Evolutionary conservation across 2,329 filamentous ascomycete genomes (phyloP).

Genomic region (Ceratocystis albifundus): DNA sequence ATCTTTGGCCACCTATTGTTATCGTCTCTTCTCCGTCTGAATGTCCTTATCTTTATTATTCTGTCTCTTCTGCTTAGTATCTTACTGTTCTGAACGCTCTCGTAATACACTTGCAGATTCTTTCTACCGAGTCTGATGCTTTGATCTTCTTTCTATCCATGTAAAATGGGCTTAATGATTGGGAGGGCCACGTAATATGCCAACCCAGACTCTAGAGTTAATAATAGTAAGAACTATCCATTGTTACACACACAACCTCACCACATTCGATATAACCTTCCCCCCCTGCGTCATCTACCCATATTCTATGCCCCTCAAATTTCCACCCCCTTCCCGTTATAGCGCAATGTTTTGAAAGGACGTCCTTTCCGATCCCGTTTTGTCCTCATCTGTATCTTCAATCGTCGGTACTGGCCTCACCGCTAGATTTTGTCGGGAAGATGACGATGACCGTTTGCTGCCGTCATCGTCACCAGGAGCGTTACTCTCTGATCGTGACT

Average conservation of each 20-base stretch:
- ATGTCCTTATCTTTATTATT: neutral
- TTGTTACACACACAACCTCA: neutral
- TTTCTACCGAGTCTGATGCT: no score
- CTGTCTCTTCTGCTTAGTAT: neutral
- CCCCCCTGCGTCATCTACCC: neutral
- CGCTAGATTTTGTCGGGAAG: conserved; percentile 37
- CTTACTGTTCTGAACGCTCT: neutral
- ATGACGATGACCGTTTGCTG: conserved; percentile 27
- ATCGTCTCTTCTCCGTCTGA: neutral
- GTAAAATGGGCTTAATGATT: neutral
- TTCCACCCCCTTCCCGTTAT: neutral
- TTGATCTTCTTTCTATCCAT: neutral
- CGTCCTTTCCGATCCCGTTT: conserved; percentile 5
- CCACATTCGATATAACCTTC: neutral
- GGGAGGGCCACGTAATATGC: neutral
- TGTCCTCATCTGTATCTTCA: conserved; percentile 15
- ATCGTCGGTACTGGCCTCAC: conserved; percentile 13
- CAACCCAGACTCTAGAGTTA: neutral
- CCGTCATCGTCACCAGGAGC: conserved; percentile 28
- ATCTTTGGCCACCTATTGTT: neutral
- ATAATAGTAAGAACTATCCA: neutral
- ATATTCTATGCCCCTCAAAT: neutral
- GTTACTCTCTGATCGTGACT: neutral
- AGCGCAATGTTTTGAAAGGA: conserved; percentile 23
- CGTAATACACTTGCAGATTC: conserved; percentile 5